Evolutionary conservation across 2,329 filamentous ascomycete species (phyloP).

Genomic region (Lecanicillium sp.): DNA sequence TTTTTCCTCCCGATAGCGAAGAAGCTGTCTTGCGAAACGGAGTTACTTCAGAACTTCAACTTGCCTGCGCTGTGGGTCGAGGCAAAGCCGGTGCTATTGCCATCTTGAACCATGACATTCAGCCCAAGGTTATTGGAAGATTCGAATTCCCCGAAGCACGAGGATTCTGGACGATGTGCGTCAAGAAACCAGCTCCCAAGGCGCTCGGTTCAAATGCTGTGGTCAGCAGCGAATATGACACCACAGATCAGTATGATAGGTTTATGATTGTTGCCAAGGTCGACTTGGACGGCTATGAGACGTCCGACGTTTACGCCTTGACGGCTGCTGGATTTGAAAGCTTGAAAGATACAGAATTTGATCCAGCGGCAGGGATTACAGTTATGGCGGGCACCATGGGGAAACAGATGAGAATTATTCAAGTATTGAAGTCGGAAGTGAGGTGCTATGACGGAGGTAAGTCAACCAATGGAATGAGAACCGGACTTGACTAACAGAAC

Average conservation of each 20-base stretch:
- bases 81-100: slow-evolving; percentile 65
- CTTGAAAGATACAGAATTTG: slow-evolving; percentile 80
- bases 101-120: slow-evolving; percentile 70
- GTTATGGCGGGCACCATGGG: slow-evolving; percentile 80
- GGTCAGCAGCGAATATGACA: slow-evolving; percentile 49
- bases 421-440: slow-evolving; percentile 80
- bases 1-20: slow-evolving; percentile 37
- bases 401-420: slow-evolving; percentile 74
- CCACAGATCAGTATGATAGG: slow-evolving; percentile 61
- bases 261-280: slow-evolving; percentile 79
- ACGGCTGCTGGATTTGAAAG: slow-evolving; percentile 70
- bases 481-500: slow-evolving; percentile 18
- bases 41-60: slow-evolving; percentile 51
- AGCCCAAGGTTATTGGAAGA: slow-evolving; percentile 63
- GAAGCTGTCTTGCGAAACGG: slow-evolving; percentile 36
- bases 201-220: slow-evolving; percentile 45
- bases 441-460: slow-evolving; percentile 84
- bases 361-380: slow-evolving; percentile 79
- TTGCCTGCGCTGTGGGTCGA: slow-evolving; percentile 57
- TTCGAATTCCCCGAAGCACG: slow-evolving; percentile 68
- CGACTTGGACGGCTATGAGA: slow-evolving; percentile 62
- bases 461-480: slow-evolving; percentile 26
- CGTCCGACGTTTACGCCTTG: slow-evolving; percentile 70
- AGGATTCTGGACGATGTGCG: slow-evolving; percentile 75
- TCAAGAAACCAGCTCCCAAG: slow-evolving; percentile 61